Evolutionary conservation across 805 yeast species (phyloP), one percentile per base, ranked within the genome.

Genomic region (Lipomyces oligophaga): DNA sequence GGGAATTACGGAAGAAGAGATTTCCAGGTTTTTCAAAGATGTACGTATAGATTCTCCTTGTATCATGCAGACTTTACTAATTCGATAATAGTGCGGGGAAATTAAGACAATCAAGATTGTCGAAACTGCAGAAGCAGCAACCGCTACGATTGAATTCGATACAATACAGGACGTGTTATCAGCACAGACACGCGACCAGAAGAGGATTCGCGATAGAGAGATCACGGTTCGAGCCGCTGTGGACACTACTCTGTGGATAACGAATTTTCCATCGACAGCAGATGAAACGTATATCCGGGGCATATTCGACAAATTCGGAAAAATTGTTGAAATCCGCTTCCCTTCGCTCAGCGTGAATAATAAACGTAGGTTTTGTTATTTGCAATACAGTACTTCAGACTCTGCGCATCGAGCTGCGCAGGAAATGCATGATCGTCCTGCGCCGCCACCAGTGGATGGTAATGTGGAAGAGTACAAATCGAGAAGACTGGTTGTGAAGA

Each of bases 301-400:
- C 0, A 18, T 75, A 8, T 80, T 85, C 58, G 45, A 60, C 0
- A 36, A 62, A 2, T 59, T 58, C 33, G 79, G 80, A 0, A 51
- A 64, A 1, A 60, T 79, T 2, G 50, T 76, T 1, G 73, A 76
- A 41, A 65, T 81, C 0, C 66, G 95, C 41, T 68, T 84, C 27
- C 95, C 95, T 0, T 75, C 85, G 0, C 72, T 80, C 47, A 71
- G 70, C 36, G 71, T 66, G 38, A 76, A 77, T 55, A 61, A 76
- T 3, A 72, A 73, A 25, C 70, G 93, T 46, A 63, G 94, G 25
- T 86, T 86, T 60, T 84, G 90, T 52, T 86, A 85, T 59, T 70
- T 83, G 13, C 93, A 84, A 57, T 80, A 66, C 54, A 44, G 63
- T 0, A 59, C 67, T 4, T 44, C 73, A 0, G 67, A 68, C n/a